Percentiles rank a stretch among this genome's conserved stretches.
These are phyloP conservation scores for Coemansia sp. DNA, from an alignment of 192 early-diverging fungal species.

Conservation along the genomic window DNA sequence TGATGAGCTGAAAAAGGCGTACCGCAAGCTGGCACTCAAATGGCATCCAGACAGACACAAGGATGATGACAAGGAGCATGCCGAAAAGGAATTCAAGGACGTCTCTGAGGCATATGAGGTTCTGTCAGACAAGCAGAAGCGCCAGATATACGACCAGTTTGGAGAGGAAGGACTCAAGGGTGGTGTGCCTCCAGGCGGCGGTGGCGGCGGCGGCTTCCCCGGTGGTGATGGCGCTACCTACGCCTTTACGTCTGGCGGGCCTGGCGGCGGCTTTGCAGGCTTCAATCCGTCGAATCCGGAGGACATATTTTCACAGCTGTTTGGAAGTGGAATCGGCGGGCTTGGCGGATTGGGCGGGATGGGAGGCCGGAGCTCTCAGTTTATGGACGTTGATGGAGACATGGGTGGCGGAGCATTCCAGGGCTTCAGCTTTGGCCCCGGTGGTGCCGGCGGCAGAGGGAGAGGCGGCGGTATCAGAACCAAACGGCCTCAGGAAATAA, in stretches of 20 bases:
- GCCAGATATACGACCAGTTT: constrained; percentile 90
- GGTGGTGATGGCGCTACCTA: constrained; percentile 62
- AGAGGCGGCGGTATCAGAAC: constrained; percentile 36
- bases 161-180: constrained; percentile 87
- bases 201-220: constrained; percentile 49
- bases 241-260: constrained; percentile 61
- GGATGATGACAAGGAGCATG: constrained; percentile 30
- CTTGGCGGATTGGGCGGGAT: constrained; percentile 32
- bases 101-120: constrained; percentile 98
- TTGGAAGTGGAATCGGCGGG: constrained; percentile 56
- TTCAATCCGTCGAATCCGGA: constrained; percentile 83
- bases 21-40: constrained; percentile 64
- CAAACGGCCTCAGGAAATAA: constrained; percentile 64
- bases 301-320: constrained; percentile 90
- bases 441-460: constrained; percentile 23
- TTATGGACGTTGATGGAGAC: constrained; percentile 60
- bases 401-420: constrained; percentile 43
- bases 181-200: constrained; percentile 61
- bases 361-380: constrained; percentile 45
- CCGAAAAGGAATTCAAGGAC: constrained; percentile 85
- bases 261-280: constrained; percentile 66
- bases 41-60: constrained; percentile 57
- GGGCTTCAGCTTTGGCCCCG: constrained; percentile 23
- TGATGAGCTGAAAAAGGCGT: constrained; percentile 80
- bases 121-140: constrained; percentile 88